Base-by-base conservation (phyloP, 257 asterid genomes). In the Buddleja alternifolia region DNA sequence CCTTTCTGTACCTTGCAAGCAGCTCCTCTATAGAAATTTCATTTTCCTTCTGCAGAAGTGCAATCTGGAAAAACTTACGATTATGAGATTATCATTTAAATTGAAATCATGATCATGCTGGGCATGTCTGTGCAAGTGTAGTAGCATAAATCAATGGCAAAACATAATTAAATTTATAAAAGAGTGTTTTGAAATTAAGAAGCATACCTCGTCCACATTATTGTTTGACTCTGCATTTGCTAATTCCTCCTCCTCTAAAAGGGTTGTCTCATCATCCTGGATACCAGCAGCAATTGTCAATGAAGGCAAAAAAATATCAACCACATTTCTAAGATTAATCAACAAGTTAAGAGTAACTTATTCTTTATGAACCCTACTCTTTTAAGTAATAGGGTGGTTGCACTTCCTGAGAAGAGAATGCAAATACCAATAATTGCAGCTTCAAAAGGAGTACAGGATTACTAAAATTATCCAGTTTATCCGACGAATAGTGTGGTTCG, bases 241-340 rank as follows among this genome's bases (percentile, higher is more conserved):
- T 58, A 89, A 73, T 71, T 89, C 90, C 74, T 94, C 99, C 83
- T 94, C 97, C 88, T 91, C 97, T 63, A 77, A 46, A 75, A 94
- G 81, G 52, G 99, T 91, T 50, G 97, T 82, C 78, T 94, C 99
- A 55, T 94, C 99, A 82, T 91, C 99, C 99, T 91, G 82, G 75
- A 77, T 25, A 66, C 58, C 64, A 58, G 70, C 54, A 42, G 25
- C 67, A 73, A 42, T 72, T 36, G 44, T 47, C 40, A 70, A 68
- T 44, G 53, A 64, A 45, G 45, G 53, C 7, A 16, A 20, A 47
- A 41, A 53, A 50, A 58, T n/a, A 37, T 64, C 36, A 58, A 50
- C 58, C 46, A 58, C 10, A 73, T 55, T 53, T 41, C 52, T 12
- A 47, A 44, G 15, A 59, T 32, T n/a, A 24, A 29, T 29, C 34